These are phyloP conservation scores for Boletales sp. DNA, from an alignment of 768 basidiomycete genomes.

Conservation along the genomic window DNA sequence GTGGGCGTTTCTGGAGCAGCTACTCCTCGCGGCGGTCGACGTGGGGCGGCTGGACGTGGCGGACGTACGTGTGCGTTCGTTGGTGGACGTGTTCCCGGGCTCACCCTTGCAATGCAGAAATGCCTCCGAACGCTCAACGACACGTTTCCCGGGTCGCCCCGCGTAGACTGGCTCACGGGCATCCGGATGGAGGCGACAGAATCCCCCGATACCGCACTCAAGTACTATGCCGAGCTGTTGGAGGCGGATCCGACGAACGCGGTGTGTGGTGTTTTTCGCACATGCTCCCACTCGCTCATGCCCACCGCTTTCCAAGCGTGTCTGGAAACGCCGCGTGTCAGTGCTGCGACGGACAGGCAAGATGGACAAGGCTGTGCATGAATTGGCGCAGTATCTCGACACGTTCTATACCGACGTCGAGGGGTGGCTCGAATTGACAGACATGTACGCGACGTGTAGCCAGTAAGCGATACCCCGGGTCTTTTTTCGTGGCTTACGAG, in stretches of 20 bases:
- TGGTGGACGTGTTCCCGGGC: not conserved
- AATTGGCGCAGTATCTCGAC: slow-evolving; percentile 73
- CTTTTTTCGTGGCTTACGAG: not conserved
- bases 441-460: slow-evolving; percentile 70
- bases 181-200: slow-evolving; percentile 74
- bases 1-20: slow-evolving; percentile 80
- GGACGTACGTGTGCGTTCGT: slow-evolving; percentile 48
- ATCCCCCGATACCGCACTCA: slow-evolving; percentile 50
- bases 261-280: slow-evolving; percentile 44
- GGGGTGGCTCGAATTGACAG: slow-evolving; percentile 84
- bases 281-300: not conserved
- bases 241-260: slow-evolving; percentile 64
- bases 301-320: slow-evolving; percentile 34
- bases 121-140: slow-evolving; percentile 52
- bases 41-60: slow-evolving; percentile 69
- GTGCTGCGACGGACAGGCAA: slow-evolving; percentile 62
- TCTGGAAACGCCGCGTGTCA: slow-evolving; percentile 81
- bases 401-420: slow-evolving; percentile 87
- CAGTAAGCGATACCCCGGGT: slow-evolving; percentile 50
- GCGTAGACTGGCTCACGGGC: slow-evolving; percentile 75
- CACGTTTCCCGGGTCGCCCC: slow-evolving; percentile 76
- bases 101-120: slow-evolving; percentile 14
- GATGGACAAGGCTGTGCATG: slow-evolving; percentile 62
- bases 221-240: slow-evolving; percentile 61
- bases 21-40: slow-evolving; percentile 75